Conservation (phyloP, 164 flowering plant species). For the Stephania yunnanensis region DNA sequence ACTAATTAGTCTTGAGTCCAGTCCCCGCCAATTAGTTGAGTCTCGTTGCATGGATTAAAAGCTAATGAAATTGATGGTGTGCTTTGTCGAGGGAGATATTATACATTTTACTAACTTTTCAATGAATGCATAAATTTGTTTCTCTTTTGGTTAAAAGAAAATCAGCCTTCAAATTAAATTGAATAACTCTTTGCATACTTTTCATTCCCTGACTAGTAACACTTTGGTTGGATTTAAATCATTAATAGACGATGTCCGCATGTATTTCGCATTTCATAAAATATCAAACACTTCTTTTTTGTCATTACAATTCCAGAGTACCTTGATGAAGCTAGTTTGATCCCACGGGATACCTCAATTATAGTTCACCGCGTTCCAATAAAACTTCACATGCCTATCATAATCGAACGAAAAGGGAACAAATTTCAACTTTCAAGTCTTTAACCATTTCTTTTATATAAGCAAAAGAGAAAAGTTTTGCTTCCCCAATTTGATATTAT, state of each 20-base stretch:
- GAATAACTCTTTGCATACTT: neutral
- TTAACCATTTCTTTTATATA: neutral
- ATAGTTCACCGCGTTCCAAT: slow-evolving; percentile 93
- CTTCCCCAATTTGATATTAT: neutral
- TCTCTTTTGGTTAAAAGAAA: no score
- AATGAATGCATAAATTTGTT: slow-evolving; percentile 1
- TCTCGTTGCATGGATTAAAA: no score
- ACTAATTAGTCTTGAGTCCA: no score
- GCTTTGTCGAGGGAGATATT: neutral
- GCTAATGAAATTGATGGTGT: neutral
- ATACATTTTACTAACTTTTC: neutral
- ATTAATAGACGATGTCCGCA: neutral
- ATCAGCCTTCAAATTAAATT: no score
- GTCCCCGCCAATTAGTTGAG: no score
- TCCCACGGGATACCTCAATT: slow-evolving; percentile 91
- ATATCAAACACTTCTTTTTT: slow-evolving; percentile 24
- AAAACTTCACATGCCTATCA: slow-evolving; percentile 84
- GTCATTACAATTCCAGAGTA: slow-evolving; percentile 92
- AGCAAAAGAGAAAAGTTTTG: neutral
- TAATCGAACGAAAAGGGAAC: slow-evolving; percentile 72
- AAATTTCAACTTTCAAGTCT: slow-evolving; percentile 31
- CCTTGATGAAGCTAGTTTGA: slow-evolving; percentile 79
- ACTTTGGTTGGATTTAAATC: neutral
- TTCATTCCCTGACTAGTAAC: no score
- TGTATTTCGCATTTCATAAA: neutral